phyloP scores from a whole-genome alignment of 2,329 filamentous ascomycete species.

The Diatrype stigma region DNA sequence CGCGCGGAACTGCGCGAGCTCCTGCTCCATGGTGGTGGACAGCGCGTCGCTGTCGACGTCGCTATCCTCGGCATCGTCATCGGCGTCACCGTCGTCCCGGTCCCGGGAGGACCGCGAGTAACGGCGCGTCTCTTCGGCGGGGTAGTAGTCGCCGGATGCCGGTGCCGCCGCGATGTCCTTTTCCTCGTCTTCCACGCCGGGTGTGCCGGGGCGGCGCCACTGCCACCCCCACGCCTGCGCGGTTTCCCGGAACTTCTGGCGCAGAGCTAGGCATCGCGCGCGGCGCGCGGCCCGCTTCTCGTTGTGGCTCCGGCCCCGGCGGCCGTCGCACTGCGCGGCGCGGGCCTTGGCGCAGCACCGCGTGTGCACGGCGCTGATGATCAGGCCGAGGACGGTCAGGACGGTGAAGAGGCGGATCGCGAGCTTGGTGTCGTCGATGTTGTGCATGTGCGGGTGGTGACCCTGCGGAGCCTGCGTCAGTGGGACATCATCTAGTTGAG shows the following conservation, averaged over 20 bases:
- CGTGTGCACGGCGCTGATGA: constrained; percentile 20
- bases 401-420: constrained; percentile 11
- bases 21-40: constrained; percentile 42
- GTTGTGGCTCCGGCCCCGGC: constrained; percentile 8
- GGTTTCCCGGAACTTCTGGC: constrained; percentile 23
- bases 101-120: too few relatives aligned
- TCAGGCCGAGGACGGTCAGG: constrained; percentile 21
- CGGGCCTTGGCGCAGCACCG: constrained; percentile 22
- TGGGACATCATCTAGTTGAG: too few relatives aligned
- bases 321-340: constrained; percentile 19
- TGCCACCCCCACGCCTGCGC: constrained; percentile 1
- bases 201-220: constrained; percentile 9
- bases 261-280: constrained; percentile 26
- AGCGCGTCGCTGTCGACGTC: constrained; percentile 24
- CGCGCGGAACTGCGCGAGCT: constrained; percentile 44
- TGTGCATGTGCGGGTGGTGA: constrained; percentile 4
- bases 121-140: too few relatives aligned
- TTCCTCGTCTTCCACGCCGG: constrained; percentile 32
- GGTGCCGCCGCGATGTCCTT: constrained; percentile 22
- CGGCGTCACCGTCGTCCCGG: constrained; percentile 24
- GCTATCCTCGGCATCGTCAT: constrained; percentile 16
- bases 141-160: too few relatives aligned
- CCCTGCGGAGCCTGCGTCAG: not conserved
- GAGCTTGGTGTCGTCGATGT: constrained; percentile 4
- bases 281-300: constrained; percentile 5